Evolutionary conservation across 164 flowering plant genomes (phyloP).

Genomic region (Macadamia tetraphylla): DNA sequence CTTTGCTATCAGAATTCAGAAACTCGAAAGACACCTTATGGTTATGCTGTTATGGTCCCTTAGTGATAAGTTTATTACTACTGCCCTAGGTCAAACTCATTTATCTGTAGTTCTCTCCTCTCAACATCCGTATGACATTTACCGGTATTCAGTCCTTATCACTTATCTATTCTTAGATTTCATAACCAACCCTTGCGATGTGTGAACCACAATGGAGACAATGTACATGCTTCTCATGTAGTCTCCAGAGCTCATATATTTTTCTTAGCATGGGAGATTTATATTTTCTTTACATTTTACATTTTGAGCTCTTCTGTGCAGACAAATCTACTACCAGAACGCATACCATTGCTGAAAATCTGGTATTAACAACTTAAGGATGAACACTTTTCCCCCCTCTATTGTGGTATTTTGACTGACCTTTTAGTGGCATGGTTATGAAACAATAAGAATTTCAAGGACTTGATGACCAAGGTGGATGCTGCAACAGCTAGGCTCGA

Average conservation of each 20-base stretch:
- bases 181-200: too few species aligned
- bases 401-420: background rate
- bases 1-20: background rate
- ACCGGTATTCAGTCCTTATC: too few species aligned
- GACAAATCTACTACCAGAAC: slow-evolving; percentile 7
- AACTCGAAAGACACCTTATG: background rate
- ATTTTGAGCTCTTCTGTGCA: slow-evolving; percentile 7
- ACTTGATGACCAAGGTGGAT: slow-evolving; percentile 23
- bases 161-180: too few species aligned
- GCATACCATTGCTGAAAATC: slow-evolving; percentile 6
- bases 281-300: background rate
- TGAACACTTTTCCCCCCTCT: background rate
- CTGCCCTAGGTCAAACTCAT: background rate
- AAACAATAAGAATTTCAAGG: slow-evolving; percentile 16
- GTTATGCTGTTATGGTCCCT: background rate
- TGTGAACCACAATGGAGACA: too few species aligned
- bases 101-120: background rate
- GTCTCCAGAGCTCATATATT: background rate
- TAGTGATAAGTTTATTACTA: background rate
- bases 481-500: slow-evolving; percentile 33
- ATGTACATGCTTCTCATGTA: too few species aligned
- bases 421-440: slow-evolving; percentile 20
- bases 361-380: slow-evolving; percentile 12
- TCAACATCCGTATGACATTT: too few species aligned
- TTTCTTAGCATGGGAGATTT: background rate